These are phyloP conservation scores for Baorangia bicolor DNA, from an alignment of 768 basidiomycete species.

Conservation along the genomic window DNA sequence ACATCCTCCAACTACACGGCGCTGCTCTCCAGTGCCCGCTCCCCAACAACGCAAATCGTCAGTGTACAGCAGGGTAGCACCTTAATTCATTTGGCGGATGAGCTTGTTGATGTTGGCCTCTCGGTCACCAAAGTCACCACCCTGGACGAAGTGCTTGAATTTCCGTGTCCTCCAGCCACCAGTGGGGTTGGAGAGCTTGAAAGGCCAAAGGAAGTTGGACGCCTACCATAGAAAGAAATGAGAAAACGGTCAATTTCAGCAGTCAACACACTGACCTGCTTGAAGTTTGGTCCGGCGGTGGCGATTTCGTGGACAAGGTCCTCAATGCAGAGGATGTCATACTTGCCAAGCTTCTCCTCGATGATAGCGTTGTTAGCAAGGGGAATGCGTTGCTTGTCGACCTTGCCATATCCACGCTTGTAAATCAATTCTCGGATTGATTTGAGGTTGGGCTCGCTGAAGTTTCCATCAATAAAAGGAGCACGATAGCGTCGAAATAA, in stretches of 20 bases:
- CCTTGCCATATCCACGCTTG: slow-evolving; percentile 99
- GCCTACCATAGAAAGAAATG: slow-evolving; percentile 42
- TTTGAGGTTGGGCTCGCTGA: slow-evolving; percentile 93
- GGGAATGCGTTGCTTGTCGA: slow-evolving; percentile 96
- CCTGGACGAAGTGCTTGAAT: slow-evolving; percentile 96
- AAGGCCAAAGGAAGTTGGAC: slow-evolving; percentile 98
- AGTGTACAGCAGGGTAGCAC: not conserved
- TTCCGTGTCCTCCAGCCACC: slow-evolving; percentile 98
- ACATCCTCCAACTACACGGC: slow-evolving; percentile 13
- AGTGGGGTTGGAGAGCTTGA: slow-evolving; percentile 99
- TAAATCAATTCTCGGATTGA: slow-evolving; percentile 96
- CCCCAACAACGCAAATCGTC: slow-evolving; percentile 1
- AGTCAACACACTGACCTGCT: slow-evolving; percentile 64
- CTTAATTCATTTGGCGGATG: slow-evolving; percentile 90
- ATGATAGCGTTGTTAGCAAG: slow-evolving; percentile 92
- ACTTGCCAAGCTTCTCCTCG: slow-evolving; percentile 86
- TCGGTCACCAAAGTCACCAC: slow-evolving; percentile 97
- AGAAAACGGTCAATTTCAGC: not conserved
- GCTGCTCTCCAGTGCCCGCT: not conserved
- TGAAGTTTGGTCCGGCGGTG: slow-evolving; percentile 97
- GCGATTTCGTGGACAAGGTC: slow-evolving; percentile 97
- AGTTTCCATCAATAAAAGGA: not conserved
- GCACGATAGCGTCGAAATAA: not conserved
- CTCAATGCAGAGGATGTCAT: slow-evolving; percentile 94
- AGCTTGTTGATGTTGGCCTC: slow-evolving; percentile 98